These are phyloP conservation scores for Diaporthe eres DNA, from an alignment of 2,329 filamentous ascomycete genomes.

Conservation along the genomic window DNA sequence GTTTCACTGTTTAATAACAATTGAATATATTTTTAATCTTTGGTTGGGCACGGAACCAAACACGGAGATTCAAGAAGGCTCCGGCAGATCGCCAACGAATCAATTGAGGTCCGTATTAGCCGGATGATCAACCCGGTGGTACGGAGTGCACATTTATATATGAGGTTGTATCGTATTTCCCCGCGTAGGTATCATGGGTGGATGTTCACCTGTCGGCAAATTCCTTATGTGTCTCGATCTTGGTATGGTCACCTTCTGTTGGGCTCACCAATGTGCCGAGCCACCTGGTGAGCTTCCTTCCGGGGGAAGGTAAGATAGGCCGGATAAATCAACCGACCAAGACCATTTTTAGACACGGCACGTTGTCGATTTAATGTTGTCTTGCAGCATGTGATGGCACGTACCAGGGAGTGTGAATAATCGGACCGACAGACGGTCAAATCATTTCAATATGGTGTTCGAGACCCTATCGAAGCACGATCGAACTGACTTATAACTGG, in stretches of 20 bases:
- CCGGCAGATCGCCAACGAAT: conserved; percentile 23
- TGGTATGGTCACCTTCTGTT: neutral
- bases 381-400: neutral
- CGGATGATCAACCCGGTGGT: conserved; percentile 15
- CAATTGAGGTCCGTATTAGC: conserved; percentile 21
- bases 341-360: conserved; percentile 12
- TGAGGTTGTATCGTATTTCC: neutral
- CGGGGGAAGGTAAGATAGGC: neutral
- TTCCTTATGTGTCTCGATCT: neutral
- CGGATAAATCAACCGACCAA: conserved; percentile 9
- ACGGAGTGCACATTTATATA: neutral
- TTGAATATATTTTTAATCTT: neutral
- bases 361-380: neutral
- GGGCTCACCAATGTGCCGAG: conserved; percentile 2
- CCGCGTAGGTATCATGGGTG: conserved; percentile 2
- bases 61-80: neutral
- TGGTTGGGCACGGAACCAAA: conserved; percentile 10
- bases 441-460: neutral
- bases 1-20: neutral
- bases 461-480: neutral
- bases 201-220: conserved; percentile 7
- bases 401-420: neutral
- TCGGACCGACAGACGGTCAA: neutral
- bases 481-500: neutral
- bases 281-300: neutral